Percentiles rank a stretch among this genome's conserved stretches.
These are phyloP conservation scores for Anisodus acutangulus DNA, from an alignment of 257 asterid species.

Conservation along the genomic window DNA sequence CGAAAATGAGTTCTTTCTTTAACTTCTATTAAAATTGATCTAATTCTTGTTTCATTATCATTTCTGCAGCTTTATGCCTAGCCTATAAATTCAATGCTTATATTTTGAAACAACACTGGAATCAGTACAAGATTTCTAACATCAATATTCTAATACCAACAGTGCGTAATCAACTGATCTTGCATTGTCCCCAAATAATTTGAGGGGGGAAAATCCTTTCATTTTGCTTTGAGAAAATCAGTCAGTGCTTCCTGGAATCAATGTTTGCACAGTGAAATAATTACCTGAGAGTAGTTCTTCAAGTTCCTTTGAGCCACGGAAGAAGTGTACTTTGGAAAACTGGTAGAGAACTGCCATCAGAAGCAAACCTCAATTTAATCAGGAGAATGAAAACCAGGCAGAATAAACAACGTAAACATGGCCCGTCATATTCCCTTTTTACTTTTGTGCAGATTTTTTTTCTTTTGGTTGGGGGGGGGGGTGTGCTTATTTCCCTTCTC, in stretches of 20 bases:
- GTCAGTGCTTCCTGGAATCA: background rate
- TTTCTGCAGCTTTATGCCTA: background rate
- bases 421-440: background rate
- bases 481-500: background rate
- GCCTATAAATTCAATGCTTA: constrained; percentile 1
- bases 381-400: background rate
- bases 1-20: background rate
- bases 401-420: background rate
- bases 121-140: background rate
- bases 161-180: background rate
- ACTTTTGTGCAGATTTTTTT: background rate
- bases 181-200: background rate
- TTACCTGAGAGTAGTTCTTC: constrained; percentile 79
- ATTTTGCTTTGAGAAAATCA: background rate
- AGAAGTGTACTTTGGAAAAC: constrained; percentile 85
- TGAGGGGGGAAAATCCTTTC: background rate
- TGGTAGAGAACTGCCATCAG: constrained; percentile 71
- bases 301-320: constrained; percentile 92
- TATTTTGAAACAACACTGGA: background rate
- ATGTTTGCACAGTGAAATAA: background rate
- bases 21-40: background rate
- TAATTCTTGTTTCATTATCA: constrained; percentile 12
- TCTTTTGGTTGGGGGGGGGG: background rate
- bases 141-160: background rate
- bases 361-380: constrained; percentile 13